A percentile compares a stretch with the other conserved stretches of the same genome.
These are phyloP conservation scores for Aureobasidium leucospermi DNA, from an alignment of 2,329 filamentous ascomycete genomes.

Conservation along the genomic window DNA sequence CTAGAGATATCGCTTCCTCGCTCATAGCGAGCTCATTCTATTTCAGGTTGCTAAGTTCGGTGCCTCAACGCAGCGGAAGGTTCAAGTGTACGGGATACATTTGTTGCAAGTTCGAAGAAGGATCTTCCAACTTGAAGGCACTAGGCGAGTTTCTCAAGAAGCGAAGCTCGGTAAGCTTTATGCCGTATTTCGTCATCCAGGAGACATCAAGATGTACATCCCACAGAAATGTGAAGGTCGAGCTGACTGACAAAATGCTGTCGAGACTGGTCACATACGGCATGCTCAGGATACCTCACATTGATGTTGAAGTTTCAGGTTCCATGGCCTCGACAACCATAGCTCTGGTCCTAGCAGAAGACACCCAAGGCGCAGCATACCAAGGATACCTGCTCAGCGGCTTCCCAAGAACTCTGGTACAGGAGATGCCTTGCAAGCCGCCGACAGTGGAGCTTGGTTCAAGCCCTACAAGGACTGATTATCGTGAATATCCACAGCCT, in stretches of 20 bases:
- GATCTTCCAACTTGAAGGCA: neutral
- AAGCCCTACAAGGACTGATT: no score
- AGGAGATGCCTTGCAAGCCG: neutral
- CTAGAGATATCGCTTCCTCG: constrained; percentile 27
- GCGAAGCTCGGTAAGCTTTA: neutral
- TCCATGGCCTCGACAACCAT: neutral
- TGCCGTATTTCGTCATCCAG: neutral
- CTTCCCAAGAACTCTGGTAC: neutral
- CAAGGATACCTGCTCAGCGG: neutral
- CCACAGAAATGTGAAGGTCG: neutral
- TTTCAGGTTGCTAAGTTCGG: constrained; percentile 20
- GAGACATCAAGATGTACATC: neutral
- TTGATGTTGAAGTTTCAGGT: neutral
- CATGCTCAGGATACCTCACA: neutral
- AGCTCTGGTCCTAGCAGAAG: neutral
- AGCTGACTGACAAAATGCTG: neutral
- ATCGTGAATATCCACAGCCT: neutral
- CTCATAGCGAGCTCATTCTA: constrained; percentile 33
- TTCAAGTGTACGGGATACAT: neutral
- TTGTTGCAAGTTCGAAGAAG: constrained; percentile 1
- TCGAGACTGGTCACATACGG: neutral
- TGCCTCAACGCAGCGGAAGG: neutral
- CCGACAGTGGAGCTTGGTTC: neutral
- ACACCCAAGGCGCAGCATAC: neutral
- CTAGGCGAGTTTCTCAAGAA: neutral